Evolutionary conservation across 805 yeast genomes (phyloP).

Genomic region (Sporopachydermia quercuum): DNA sequence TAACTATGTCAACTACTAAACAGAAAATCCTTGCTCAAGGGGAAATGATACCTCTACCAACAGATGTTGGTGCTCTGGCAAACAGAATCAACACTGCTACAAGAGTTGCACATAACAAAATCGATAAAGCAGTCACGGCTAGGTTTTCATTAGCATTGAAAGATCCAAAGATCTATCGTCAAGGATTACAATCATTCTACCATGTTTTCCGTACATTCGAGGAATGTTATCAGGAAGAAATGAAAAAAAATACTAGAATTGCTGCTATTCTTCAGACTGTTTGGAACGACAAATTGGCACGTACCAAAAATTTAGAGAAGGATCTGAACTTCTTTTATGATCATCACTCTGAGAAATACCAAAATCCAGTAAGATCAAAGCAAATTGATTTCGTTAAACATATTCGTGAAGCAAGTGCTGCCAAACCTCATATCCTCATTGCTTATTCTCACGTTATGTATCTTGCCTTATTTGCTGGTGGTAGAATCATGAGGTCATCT

Average conservation of each 20-base stretch:
- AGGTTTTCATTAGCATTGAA: conserved; percentile 63
- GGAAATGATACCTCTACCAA: conserved; percentile 62
- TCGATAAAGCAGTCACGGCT: conserved; percentile 52
- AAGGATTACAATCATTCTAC: conserved; percentile 62
- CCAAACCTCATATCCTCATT: conserved; percentile 54
- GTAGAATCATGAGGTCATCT: conserved; percentile 54
- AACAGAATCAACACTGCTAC: conserved; percentile 69
- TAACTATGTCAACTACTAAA: background rate
- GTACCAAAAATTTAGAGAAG: conserved; percentile 38
- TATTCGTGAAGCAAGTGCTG: conserved; percentile 35
- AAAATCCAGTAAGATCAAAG: conserved; percentile 38
- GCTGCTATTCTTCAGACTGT: conserved; percentile 37
- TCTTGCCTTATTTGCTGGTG: conserved; percentile 79
- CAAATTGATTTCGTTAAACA: conserved; percentile 52
- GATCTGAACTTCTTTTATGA: conserved; percentile 59
- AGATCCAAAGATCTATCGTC: conserved; percentile 65
- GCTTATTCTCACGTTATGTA: conserved; percentile 82
- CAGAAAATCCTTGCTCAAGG: conserved; percentile 11
- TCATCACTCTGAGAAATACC: conserved; percentile 38
- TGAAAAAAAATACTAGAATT: conserved; percentile 15
- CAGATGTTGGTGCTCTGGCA: conserved; percentile 72
- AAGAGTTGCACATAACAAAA: conserved; percentile 46
- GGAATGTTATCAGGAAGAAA: conserved; percentile 13
- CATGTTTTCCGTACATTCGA: conserved; percentile 34
- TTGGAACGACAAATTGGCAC: conserved; percentile 58